Conservation (phyloP, 208 protist genomes). For the Trypanosoma mega region DNA sequence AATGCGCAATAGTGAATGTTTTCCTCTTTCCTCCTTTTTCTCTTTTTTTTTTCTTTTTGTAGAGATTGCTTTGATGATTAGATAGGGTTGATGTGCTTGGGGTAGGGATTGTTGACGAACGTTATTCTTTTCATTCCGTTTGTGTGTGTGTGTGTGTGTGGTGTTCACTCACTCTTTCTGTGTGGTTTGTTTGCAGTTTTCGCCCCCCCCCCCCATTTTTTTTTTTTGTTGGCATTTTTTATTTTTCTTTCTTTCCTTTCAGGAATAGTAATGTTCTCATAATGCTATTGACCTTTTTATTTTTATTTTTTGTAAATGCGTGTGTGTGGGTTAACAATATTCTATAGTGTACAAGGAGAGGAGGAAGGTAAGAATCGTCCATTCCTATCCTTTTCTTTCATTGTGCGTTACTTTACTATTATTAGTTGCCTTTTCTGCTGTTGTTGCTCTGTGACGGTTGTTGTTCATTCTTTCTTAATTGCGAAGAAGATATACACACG, state of each 20-base stretch:
- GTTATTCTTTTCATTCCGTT: slow-evolving; percentile 2
- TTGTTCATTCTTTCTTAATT: background rate
- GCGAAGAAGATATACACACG: background rate
- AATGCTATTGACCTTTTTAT: background rate
- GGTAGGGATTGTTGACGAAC: background rate
- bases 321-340: too few relatives aligned
- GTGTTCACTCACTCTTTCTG: slow-evolving; percentile 2
- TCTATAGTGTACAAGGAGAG: too few relatives aligned
- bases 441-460: background rate
- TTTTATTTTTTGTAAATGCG: slow-evolving; percentile 2
- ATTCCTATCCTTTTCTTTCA: slow-evolving; percentile 7
- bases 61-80: too few relatives aligned
- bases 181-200: background rate
- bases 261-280: background rate
- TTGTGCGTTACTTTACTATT: background rate
- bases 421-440: background rate
- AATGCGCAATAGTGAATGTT: background rate
- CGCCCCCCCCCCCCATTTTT: background rate
- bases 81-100: too few relatives aligned
- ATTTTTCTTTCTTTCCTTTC: background rate
- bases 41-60: slow-evolving; percentile 16
- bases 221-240: slow-evolving; percentile 2
- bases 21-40: slow-evolving; percentile 17
- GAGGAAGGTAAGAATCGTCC: background rate
- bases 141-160: background rate